Evolutionary conservation across 257 asterid species (phyloP).

Genomic region (Solanum paucissectum): DNA sequence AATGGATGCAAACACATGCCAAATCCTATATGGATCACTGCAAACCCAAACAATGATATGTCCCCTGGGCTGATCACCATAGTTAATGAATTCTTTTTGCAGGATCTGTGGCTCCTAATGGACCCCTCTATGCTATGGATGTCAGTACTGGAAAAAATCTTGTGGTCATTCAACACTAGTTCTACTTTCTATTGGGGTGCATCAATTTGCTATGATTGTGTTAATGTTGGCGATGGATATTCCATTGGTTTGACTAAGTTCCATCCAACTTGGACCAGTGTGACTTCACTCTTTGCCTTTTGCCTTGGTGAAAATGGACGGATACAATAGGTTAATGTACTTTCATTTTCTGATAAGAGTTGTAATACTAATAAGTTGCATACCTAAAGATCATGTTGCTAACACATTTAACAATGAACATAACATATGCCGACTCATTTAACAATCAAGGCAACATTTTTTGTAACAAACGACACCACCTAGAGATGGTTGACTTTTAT

Average conservation of each 20-base stretch:
- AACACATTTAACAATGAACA: neutral
- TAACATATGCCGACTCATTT: neutral
- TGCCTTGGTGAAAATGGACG: constrained; percentile 5
- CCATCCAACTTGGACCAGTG: constrained; percentile 70
- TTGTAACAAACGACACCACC: neutral
- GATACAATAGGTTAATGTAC: neutral
- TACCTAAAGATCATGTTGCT: neutral
- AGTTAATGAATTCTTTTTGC: constrained; percentile 49
- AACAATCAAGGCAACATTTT: neutral
- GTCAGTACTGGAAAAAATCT: constrained; percentile 38
- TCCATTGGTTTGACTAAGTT: constrained; percentile 36
- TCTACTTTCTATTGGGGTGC: constrained; percentile 78
- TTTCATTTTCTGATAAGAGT: neutral
- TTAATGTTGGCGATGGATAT: constrained; percentile 55
- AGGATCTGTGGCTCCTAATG: constrained; percentile 51
- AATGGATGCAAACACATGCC: constrained; percentile 55
- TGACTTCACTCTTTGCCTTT: constrained; percentile 52
- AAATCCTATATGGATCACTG: constrained; percentile 57
- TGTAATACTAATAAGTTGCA: neutral
- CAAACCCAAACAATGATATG: constrained; percentile 55
- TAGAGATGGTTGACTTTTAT: neutral
- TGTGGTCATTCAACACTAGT: constrained; percentile 45
- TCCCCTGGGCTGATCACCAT: constrained; percentile 54
- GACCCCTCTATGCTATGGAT: constrained; percentile 57
- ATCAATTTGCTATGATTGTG: constrained; percentile 58